Evolutionary conservation across 306 rosid species (phyloP), one percentile per base, ranked within the genome.

Genomic region (Glycine soja): DNA sequence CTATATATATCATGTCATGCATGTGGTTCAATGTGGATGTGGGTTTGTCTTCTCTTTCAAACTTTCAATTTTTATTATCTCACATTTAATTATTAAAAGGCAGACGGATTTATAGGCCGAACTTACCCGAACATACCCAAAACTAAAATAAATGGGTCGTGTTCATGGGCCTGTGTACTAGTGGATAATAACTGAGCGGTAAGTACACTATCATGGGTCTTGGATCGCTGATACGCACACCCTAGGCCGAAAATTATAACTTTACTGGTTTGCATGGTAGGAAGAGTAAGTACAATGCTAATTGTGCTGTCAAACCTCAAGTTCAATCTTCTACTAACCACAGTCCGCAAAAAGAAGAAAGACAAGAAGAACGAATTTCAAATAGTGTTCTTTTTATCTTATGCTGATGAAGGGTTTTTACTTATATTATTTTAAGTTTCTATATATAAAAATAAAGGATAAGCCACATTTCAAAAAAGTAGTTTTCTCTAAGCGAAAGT

Each of bases 11-110:
- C n/a, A n/a, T n/a, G n/a, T n/a, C n/a, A n/a, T n/a, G n/a, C n/a
- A n/a, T n/a, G n/a, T 24, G 30, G 62, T 76, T 32, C 4, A 51
- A 30, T 63, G 3, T 63, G 50, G 38, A 3, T 15, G 13, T 63
- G 62, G 4, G 3, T 76, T 76, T 76, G 63, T 64, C 73, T 76
- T 64, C 73, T 76, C 50, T 34, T 0, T 48, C 51, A 6, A 47
- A 7, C 14, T 47, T 63, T n/a, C 14, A 34, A 36, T 64, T 64
- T 50, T 24, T 24, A 24, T 50, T 48, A 48, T 48, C 40, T 34
- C 36, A 32, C n/a, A 56, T 10, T 53, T 74, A 34, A 45, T 74
- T 58, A 74, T 73, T 10, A 40, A 40, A 36, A 9, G 50, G 48
- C 1, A 6, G 1, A 24, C 2, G 43, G 51, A 6, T 10, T 53